Evolutionary conservation across 768 basidiomycete species (phyloP).

Genomic region (Termitomyces sp.): DNA sequence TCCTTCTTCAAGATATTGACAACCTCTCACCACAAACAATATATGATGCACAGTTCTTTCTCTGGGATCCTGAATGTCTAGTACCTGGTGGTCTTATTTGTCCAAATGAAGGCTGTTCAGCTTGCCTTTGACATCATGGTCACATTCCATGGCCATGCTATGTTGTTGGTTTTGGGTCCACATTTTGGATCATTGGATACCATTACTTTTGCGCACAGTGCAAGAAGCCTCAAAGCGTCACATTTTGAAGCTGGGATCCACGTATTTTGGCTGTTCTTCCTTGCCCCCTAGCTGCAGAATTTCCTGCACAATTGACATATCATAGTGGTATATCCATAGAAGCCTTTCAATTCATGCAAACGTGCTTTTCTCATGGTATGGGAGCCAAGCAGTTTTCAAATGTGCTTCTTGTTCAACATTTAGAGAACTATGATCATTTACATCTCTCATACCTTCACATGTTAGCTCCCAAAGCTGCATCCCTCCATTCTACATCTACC

Average conservation of each 20-base stretch:
- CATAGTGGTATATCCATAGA: conserved; percentile 20
- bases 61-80: conserved; percentile 17
- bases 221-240: background rate
- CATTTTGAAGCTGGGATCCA: conserved; percentile 13
- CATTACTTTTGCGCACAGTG: conserved; percentile 13
- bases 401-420: conserved; percentile 18
- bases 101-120: conserved; percentile 10
- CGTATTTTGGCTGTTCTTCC: conserved; percentile 8
- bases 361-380: conserved; percentile 23
- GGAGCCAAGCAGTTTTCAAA: conserved; percentile 26
- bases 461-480: background rate
- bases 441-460: conserved; percentile 14
- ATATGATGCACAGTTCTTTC: conserved; percentile 13
- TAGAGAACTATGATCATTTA: conserved; percentile 18
- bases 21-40: conserved; percentile 12
- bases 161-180: conserved; percentile 14
- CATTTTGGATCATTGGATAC: conserved; percentile 18
- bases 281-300: conserved; percentile 12
- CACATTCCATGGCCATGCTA: conserved; percentile 9
- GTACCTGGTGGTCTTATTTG: conserved; percentile 5
- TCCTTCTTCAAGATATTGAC: background rate
- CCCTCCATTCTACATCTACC: background rate
- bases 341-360: conserved; percentile 17
- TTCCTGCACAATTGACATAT: conserved; percentile 21
- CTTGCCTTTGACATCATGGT: conserved; percentile 10